Evolutionary conservation across 2,329 filamentous ascomycete species (phyloP), one percentile per base, ranked within the genome.

Genomic region (Coleophoma cylindrospora): DNA sequence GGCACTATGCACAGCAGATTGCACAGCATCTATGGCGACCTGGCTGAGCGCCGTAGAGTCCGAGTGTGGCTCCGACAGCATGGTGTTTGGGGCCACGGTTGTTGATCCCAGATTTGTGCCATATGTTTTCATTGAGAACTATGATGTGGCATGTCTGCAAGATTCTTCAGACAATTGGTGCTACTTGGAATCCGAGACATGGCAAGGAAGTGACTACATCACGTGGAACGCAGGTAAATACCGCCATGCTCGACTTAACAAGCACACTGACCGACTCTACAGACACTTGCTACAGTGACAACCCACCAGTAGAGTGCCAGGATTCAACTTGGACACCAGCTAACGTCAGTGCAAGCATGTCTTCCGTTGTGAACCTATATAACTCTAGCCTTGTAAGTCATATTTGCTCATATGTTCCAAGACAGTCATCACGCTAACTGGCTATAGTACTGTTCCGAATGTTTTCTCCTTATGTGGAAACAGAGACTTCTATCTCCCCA

Each of bases 11-110:
- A 49, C 47, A 33, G 13, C 41, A 33, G 43, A 9, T 17, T 52
- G 50, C 62, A 72, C 47, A 72, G 71, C 15, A 11, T 52, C 51
- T 3, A 15, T 54, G 19, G 45, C 27, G 19, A 45, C 44, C 57
- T 66, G 3, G 66, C 74, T 56, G 60, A 58, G 12, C 48, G 34
- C 17, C 33, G 52, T 54, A 9, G 47, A 49, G 41, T 27, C 49
- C 22, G 34, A n/a, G 14, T 54, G 52, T 47, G 52, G 17, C 19
- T 14, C 14, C 14, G 43, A 54, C 13, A 43, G 15, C 15, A 37
- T 44, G 10, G 40, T 40, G 3, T 43, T 21, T 4, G 21, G 40
- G 10, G 17, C 14, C 14, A 43, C 40, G 32, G 40, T 43, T 14
- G 40, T 43, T 22, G 17, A 22, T 43, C 17, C 40, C 21, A 32